These are phyloP conservation scores for Mycena capillaripes DNA, from an alignment of 768 basidiomycete species.

Conservation along the genomic window DNA sequence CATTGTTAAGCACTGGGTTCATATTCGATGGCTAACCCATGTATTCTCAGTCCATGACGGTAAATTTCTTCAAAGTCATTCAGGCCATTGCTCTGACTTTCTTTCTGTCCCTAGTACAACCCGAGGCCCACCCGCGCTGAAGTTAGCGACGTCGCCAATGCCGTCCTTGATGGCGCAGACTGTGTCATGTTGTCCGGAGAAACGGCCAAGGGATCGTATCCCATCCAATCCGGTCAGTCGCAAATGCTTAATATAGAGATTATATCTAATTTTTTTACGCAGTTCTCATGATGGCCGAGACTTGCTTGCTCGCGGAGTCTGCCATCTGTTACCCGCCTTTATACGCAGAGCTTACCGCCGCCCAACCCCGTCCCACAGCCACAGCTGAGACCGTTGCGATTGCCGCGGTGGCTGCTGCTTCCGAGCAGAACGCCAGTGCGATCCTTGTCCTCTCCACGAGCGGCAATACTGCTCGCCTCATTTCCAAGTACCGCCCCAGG, in stretches of 20 bases:
- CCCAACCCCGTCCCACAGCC: conserved; percentile 90
- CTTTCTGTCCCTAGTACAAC: conserved; percentile 77
- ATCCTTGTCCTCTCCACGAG: conserved; percentile 97
- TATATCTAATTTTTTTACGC: conserved; percentile 25
- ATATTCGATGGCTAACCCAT: conserved; percentile 28
- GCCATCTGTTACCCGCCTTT: conserved; percentile 96
- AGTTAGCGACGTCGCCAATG: conserved; percentile 99
- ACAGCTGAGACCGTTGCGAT: conserved; percentile 97
- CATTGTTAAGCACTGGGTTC: conserved; percentile 13
- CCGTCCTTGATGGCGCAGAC: conserved; percentile 98
- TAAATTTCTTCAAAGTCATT: conserved; percentile 54
- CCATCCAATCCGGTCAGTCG: conserved; percentile 84
- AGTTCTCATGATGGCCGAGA: conserved; percentile 99
- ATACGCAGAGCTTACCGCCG: conserved; percentile 87
- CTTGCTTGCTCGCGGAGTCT: conserved; percentile 95
- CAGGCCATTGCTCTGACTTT: conserved; percentile 2
- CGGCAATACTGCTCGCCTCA: conserved; percentile 94
- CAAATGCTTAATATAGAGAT: neutral
- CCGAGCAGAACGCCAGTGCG: conserved; percentile 94
- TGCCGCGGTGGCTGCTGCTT: conserved; percentile 94
- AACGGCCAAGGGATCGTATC: conserved; percentile 98
- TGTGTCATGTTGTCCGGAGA: conserved; percentile 99
- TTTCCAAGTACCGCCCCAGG: conserved; percentile 95
- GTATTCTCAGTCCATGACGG: conserved; percentile 89
- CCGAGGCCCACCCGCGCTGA: conserved; percentile 99